Evolutionary conservation across 345 rosid genomes (phyloP).

Genomic region (Fremontodendron californicum): DNA sequence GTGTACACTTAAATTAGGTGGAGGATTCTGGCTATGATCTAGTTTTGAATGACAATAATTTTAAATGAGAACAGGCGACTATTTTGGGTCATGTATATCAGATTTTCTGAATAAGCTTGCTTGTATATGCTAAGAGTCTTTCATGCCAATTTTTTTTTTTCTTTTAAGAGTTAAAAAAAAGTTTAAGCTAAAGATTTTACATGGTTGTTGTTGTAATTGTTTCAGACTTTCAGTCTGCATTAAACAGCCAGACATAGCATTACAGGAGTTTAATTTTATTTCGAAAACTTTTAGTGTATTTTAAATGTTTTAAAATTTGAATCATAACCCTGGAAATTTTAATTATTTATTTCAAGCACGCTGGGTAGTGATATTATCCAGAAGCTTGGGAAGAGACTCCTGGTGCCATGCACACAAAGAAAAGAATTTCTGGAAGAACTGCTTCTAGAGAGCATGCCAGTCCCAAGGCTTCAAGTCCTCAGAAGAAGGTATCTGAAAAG

Average conservation of each 20-base stretch:
- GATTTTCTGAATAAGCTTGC: not conserved
- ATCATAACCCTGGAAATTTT: no score
- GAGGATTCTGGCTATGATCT: not conserved
- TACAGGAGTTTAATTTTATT: not conserved
- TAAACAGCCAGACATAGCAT: not conserved
- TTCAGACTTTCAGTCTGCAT: not conserved
- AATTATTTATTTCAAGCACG: not conserved
- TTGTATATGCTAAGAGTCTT: not conserved
- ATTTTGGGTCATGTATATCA: not conserved
- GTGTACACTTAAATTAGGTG: not conserved
- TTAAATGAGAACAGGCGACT: not conserved
- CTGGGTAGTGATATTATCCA: not conserved
- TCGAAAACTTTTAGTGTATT: not conserved
- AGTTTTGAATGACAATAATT: not conserved
- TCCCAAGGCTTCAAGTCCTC: conserved; percentile 49
- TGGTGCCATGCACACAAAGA: conserved; percentile 55
- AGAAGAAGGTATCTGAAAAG: conserved; percentile 46
- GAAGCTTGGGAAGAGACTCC: not conserved
- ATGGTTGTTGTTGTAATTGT: not conserved
- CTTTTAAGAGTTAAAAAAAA: not conserved
- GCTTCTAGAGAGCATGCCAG: conserved; percentile 39
- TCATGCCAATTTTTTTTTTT: not conserved
- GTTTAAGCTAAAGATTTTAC: not conserved
- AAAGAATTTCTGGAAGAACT: conserved; percentile 46
- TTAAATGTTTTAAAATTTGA: not conserved